These are phyloP conservation scores for Vitis rotundifolia DNA, from an alignment of 164 flowering plant genomes.

Conservation along the genomic window DNA sequence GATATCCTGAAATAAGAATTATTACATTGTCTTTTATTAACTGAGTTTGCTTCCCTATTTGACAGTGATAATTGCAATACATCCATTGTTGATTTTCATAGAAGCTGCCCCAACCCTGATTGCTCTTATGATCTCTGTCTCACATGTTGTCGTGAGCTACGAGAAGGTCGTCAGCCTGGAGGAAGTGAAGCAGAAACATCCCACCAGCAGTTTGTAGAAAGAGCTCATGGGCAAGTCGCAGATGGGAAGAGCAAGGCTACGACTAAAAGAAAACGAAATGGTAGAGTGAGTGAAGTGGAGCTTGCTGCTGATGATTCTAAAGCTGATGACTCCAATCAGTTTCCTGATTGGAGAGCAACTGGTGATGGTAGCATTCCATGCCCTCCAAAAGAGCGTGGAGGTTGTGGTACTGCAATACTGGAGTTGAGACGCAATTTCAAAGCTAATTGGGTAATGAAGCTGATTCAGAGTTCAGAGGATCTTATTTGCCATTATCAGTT, in stretches of 20 bases:
- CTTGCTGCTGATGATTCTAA: not conserved
- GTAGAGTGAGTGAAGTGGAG: not conserved
- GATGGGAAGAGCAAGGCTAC: too few relatives aligned
- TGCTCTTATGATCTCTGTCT: constrained; percentile 88
- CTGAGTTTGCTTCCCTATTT: not conserved
- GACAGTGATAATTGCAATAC: constrained; percentile 78
- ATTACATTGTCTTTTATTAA: too few relatives aligned
- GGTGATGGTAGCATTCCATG: constrained; percentile 34
- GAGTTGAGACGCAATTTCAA: constrained; percentile 21
- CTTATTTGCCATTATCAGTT: not conserved
- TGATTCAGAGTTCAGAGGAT: constrained; percentile 22
- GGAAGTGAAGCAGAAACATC: constrained; percentile 34
- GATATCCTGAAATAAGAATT: too few relatives aligned
- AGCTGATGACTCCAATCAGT: constrained; percentile 4
- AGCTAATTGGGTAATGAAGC: constrained; percentile 3
- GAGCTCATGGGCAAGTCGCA: not conserved
- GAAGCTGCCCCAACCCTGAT: constrained; percentile 68
- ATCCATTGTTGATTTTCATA: constrained; percentile 67
- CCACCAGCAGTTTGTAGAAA: constrained; percentile 18
- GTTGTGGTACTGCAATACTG: constrained; percentile 25
- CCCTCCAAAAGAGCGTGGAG: constrained; percentile 32
- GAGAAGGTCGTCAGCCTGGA: constrained; percentile 46
- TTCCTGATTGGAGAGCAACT: constrained; percentile 24
- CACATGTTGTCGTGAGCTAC: constrained; percentile 64
- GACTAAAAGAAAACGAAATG: too few relatives aligned